Conservation (phyloP, 2,329 filamentous ascomycete species). For the Fusarium sp. region DNA sequence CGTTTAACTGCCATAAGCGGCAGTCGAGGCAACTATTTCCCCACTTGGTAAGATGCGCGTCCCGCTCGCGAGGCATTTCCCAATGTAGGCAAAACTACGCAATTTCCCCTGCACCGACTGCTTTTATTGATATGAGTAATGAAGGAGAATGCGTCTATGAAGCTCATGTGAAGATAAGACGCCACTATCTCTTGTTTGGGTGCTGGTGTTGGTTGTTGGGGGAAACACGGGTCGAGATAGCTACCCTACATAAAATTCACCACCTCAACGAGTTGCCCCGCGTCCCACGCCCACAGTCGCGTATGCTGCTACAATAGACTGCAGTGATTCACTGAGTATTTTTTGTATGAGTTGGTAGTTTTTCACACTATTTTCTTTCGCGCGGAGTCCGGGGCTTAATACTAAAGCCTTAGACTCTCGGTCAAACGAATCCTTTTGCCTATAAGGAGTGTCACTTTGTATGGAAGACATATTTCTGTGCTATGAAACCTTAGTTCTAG, state of each 20-base stretch:
- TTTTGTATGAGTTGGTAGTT: neutral
- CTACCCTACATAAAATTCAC: neutral
- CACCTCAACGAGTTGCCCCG: neutral
- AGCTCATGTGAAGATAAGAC: neutral
- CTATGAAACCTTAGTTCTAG: neutral
- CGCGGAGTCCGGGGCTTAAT: fast-evolving
- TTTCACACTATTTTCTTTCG: neutral
- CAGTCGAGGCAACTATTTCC: neutral
- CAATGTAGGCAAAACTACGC: slow-evolving; percentile 17
- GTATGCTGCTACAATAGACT: neutral
- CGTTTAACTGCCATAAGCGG: neutral
- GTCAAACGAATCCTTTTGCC: neutral
- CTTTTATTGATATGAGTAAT: neutral
- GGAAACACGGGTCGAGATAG: neutral
- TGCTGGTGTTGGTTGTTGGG: neutral
- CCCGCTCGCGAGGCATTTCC: neutral
- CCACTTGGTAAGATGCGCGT: neutral
- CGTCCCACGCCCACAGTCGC: neutral
- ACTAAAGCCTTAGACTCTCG: too few relatives aligned
- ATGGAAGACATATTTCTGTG: neutral
- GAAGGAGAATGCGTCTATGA: neutral
- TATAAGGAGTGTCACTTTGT: neutral
- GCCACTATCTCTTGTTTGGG: neutral
- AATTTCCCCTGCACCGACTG: neutral
- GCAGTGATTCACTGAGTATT: neutral